Evolutionary conservation across 1,284 basidiomycete species (phyloP).

Genomic region (Abortiporus biennis): DNA sequence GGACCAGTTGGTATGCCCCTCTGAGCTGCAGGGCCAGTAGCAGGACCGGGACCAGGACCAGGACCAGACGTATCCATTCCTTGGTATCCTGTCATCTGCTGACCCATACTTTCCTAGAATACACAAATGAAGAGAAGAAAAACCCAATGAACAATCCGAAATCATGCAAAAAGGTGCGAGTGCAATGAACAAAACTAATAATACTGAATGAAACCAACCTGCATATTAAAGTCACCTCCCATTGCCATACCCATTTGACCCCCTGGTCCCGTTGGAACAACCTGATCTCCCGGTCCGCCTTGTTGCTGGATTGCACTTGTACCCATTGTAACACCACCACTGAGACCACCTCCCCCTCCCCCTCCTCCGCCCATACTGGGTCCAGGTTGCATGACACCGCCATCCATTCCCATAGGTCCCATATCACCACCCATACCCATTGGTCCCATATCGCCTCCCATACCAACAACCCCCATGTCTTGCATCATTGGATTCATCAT

Average conservation of each 20-base stretch:
- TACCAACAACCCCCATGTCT: constrained; percentile 43
- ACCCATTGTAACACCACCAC: constrained; percentile 14
- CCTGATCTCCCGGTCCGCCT: constrained; percentile 10
- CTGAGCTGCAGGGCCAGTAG: constrained; percentile 19
- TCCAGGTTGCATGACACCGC: too few species aligned
- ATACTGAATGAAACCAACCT: constrained; percentile 48
- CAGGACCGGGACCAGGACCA: too few species aligned
- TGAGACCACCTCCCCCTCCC: constrained; percentile 14
- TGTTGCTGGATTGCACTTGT: constrained; percentile 7
- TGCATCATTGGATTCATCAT: constrained; percentile 39
- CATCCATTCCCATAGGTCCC: constrained; percentile 25
- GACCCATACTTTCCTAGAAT: constrained; percentile 22
- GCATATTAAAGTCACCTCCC: constrained; percentile 33
- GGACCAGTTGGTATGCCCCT: constrained; percentile 38
- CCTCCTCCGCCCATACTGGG: constrained; percentile 29
- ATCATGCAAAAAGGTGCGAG: background rate
- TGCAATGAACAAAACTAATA: background rate
- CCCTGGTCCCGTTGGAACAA: constrained; percentile 19
- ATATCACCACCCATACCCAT: constrained; percentile 29
- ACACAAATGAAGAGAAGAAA: constrained; percentile 7
- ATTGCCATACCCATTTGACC: constrained; percentile 53
- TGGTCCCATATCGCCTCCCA: constrained; percentile 21
- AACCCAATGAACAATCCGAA: constrained; percentile 1
- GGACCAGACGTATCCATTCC: too few species aligned
- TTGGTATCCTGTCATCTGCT: constrained; percentile 55